Conservation (phyloP, 2,329 filamentous ascomycete species). For the Onygenales sp. region DNA sequence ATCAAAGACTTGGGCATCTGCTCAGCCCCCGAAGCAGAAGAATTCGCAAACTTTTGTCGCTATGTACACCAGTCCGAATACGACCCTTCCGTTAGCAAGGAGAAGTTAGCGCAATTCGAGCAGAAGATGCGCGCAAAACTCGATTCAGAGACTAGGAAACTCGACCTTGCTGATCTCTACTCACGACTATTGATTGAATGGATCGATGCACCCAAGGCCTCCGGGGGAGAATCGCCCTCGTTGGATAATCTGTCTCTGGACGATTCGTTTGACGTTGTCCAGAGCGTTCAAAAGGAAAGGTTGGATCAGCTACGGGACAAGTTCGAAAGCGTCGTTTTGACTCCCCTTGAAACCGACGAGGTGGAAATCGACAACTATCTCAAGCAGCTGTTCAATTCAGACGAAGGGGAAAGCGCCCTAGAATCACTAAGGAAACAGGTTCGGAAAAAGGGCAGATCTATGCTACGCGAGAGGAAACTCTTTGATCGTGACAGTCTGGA, state of each 20-base stretch:
- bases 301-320: conserved; percentile 30
- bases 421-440: conserved; percentile 19
- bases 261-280: conserved; percentile 22
- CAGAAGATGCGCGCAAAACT: conserved; percentile 22
- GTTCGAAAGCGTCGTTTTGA: conserved; percentile 32
- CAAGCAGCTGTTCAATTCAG: conserved; percentile 20
- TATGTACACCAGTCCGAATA: conserved; percentile 29
- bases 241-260: conserved; percentile 8
- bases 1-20: conserved; percentile 10
- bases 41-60: conserved; percentile 22
- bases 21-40: conserved; percentile 7
- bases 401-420: conserved; percentile 16
- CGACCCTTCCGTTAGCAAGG: conserved; percentile 26
- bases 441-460: conserved; percentile 6
- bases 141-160: conserved; percentile 27
- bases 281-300: conserved; percentile 26
- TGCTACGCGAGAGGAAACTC: conserved; percentile 18
- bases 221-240: conserved; percentile 5
- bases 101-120: conserved; percentile 24
- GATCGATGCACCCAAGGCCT: conserved; percentile 19
- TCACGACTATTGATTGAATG: conserved; percentile 32
- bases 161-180: conserved; percentile 26
- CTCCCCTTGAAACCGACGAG: conserved; percentile 25
- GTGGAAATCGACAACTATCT: conserved; percentile 23
- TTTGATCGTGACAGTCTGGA: conserved; percentile 23